Base-by-base conservation (phyloP, 768 basidiomycete species). In the Tephrocybe sp. region DNA sequence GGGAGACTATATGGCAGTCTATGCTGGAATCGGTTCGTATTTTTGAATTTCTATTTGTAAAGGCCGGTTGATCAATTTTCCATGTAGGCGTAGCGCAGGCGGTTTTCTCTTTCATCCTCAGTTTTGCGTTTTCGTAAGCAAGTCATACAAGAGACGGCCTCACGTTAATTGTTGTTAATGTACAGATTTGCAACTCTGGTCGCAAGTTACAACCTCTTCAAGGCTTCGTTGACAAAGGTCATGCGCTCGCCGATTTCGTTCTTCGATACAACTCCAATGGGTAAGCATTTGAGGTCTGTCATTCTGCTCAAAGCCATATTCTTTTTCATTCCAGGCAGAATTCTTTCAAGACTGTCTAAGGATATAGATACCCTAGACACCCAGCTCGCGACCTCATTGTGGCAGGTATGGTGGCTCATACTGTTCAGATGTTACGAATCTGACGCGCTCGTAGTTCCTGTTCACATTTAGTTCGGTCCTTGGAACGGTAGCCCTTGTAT, bases 211-310 rank as follows among this genome's bases (percentile, higher is more conserved):
- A 69, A 64, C 9, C 62, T 88, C 42, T 87, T 86, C 67, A 78
- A 71, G 51, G 61, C 69, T 0, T 84, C 84, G 0, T 67, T 88
- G 19, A 60, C 54, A 1, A 71, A 72, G 9, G 83, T 91, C 4
- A 59, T 89, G 46, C 67, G 75, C 5, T 85, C 85, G 9, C 81
- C 84, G 0, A 63, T 73, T 0, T 76, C 81, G 4, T 89, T 87
- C 69, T 88, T 87, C 58, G 87, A 90, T 57, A 84, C 84, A 1
- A 88, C 85, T 0, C 83, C 83, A 2, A 75, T 84, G 59, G 83
- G 83, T 82, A 61, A 26, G 67, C 8, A 26, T 15, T 19, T 4
- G 13, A 11, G 15, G 22, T 13, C 13, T 18, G 24, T 30, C 36
- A 21, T 19, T 3, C 26, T 13, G 22, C 7, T 45, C 42, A 22